Evolutionary conservation across 495 filamentous ascomycete species (phyloP).

Genomic region (Neohortaea acidophila): DNA sequence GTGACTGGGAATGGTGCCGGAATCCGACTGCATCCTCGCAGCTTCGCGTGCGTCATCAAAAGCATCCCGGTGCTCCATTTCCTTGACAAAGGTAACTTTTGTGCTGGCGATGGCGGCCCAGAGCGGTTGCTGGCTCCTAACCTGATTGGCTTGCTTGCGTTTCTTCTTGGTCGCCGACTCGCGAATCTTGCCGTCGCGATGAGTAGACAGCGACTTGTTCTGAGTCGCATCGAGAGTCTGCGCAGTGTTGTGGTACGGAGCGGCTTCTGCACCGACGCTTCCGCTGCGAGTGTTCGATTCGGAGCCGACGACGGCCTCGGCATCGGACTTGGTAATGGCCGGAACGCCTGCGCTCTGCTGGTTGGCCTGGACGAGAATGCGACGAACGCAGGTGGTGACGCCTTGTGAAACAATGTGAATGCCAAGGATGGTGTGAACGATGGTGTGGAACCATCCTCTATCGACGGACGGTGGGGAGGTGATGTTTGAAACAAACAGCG

Average conservation of each 20-base stretch:
- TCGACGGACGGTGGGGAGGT: conserved; percentile 10
- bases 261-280: conserved; percentile 14
- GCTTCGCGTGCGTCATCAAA: conserved; percentile 56
- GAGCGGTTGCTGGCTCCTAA: conserved; percentile 76
- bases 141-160: conserved; percentile 74
- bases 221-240: conserved; percentile 37
- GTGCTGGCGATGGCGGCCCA: conserved; percentile 91
- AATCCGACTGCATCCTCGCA: conserved; percentile 47
- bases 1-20: conserved; percentile 7
- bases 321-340: conserved; percentile 23
- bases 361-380: conserved; percentile 17
- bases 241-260: conserved; percentile 33
- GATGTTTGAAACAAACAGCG: conserved; percentile 10
- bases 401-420: conserved; percentile 86
- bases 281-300: conserved; percentile 1
- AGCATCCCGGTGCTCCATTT: conserved; percentile 74
- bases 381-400: conserved; percentile 31
- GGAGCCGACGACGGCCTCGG: conserved; percentile 21
- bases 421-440: conserved; percentile 35
- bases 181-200: conserved; percentile 41
- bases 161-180: conserved; percentile 59
- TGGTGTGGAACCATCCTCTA: conserved; percentile 13
- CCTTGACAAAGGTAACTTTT: conserved; percentile 84
- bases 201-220: conserved; percentile 31
- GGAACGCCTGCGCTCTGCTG: conserved; percentile 18